Evolutionary conservation across 2,329 filamentous ascomycete genomes (phyloP).

Genomic region (Pseudocercospora fuligena): DNA sequence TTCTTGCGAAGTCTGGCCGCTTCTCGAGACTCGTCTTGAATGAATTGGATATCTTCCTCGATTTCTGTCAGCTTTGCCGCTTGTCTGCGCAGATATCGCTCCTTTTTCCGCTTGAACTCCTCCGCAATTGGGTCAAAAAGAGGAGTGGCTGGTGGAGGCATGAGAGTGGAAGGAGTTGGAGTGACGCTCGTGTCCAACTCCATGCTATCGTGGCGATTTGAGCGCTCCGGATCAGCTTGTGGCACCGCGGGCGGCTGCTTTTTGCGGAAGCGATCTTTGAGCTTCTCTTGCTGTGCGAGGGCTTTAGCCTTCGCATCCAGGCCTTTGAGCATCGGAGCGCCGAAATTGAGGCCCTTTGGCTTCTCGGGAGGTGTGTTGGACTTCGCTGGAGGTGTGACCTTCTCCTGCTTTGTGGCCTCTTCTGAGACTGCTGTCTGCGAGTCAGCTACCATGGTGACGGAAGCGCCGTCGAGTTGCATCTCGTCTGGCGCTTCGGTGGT

Average conservation of each 20-base stretch:
- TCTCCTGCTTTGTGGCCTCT: not conserved
- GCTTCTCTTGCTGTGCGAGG: not conserved
- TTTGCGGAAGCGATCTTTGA: not conserved
- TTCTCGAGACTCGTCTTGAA: conserved; percentile 28
- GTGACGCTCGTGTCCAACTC: not conserved
- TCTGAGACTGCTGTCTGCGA: no score
- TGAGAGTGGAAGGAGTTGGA: not conserved
- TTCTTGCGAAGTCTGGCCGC: conserved; percentile 24
- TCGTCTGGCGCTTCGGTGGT: not conserved
- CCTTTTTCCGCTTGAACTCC: conserved; percentile 17
- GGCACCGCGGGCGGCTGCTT: not conserved
- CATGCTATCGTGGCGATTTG: conserved; percentile 5
- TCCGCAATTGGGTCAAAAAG: not conserved
- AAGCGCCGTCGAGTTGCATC: not conserved
- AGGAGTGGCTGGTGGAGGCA: conserved; percentile 9
- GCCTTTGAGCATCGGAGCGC: not conserved
- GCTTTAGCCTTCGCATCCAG: not conserved
- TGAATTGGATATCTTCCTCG: conserved; percentile 33
- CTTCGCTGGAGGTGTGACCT: not conserved
- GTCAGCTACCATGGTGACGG: no score
- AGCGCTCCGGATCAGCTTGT: not conserved
- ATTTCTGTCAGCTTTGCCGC: conserved; percentile 17
- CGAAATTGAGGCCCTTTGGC: not conserved
- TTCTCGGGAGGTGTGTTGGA: not conserved
- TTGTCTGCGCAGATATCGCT: conserved; percentile 20